Base-by-base conservation (phyloP, 208 protist genomes). In the Wallacemonas rigidus region DNA sequence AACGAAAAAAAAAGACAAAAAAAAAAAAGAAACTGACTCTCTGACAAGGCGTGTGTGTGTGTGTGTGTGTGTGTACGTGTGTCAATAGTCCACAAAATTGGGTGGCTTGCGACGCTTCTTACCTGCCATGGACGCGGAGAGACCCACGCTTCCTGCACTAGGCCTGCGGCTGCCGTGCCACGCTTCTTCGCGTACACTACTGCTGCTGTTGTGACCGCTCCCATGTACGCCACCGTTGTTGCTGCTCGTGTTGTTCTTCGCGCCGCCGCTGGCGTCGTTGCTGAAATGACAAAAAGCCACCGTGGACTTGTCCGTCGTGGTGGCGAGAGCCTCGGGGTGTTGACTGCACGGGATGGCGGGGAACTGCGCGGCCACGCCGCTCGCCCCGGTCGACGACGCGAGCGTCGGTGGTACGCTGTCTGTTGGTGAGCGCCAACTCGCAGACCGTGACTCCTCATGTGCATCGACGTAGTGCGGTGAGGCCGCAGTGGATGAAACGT, bases 81-180 rank as follows among this genome's bases (percentile, higher is more conserved):
- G 8, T 65, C 62, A 57, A 72, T 89, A 89, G 67, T 92, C 87
- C 61, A 79, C 72, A 67, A 86, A 92, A 76, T 81, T 80, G 11
- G 87, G 84, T n/a, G 87, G 87, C 74, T 92, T 92, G 1, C 68
- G 75, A 12, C 87, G 78, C 62, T 92, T 92, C 75, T 78, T 85
- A 4, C 86, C 83, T 39, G 73, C 61, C 12, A 50, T 48, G 47
- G 38, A 35, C 35, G 72, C 50, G 67, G 69, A 2, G 69, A 68
- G 38, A 2, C 2, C 38, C 62, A 53, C 72, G 53, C 26, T 69
- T 12, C 61, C 58, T 15, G 17, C 26, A 40, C 61, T 60, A 41
- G 11, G 48, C 57, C 57, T 17, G 39, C 57, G 57, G 14, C 43
- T 48, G 4, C 26, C 63, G 8, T 39, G 26, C 63, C 48, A 51